These are phyloP conservation scores for Quercus engelmannii DNA, from an alignment of 306 rosid species.

Conservation along the genomic window DNA sequence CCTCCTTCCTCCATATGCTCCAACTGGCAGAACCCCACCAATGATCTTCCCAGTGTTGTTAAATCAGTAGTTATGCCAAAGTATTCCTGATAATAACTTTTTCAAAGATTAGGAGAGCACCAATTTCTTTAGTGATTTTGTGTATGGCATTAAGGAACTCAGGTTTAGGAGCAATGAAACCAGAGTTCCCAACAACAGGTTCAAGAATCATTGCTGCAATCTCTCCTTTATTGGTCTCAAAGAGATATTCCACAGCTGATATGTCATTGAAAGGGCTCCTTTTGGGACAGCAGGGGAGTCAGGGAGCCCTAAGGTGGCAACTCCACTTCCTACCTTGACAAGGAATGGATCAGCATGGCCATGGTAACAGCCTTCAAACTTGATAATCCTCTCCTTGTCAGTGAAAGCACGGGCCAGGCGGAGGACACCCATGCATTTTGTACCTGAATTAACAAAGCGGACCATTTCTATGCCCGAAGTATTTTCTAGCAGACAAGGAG, in stretches of 20 bases:
- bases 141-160: slow-evolving; percentile 66
- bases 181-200: slow-evolving; percentile 94
- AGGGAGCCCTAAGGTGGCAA: slow-evolving; percentile 94
- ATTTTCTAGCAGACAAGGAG: slow-evolving; percentile 93
- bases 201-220: slow-evolving; percentile 78
- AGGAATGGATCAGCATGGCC: slow-evolving; percentile 99
- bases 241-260: slow-evolving; percentile 67
- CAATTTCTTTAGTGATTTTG: slow-evolving; percentile 64
- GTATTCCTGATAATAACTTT: slow-evolving; percentile 95
- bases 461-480: slow-evolving; percentile 89
- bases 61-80: slow-evolving; percentile 83
- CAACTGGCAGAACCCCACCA: slow-evolving; percentile 95
- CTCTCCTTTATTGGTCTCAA: slow-evolving; percentile 62
- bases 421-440: slow-evolving; percentile 95
- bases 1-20: slow-evolving; percentile 40
- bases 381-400: slow-evolving; percentile 62
- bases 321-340: slow-evolving; percentile 96
- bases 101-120: slow-evolving; percentile 74
- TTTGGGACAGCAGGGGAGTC: slow-evolving; percentile 96
- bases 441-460: slow-evolving; percentile 92
- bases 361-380: slow-evolving; percentile 97
- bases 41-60: slow-evolving; percentile 87
- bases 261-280: slow-evolving; percentile 82
- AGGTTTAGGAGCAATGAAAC: slow-evolving; percentile 67
- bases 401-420: slow-evolving; percentile 90